Evolutionary conservation across 1,284 basidiomycete species (phyloP).

Genomic region (Ceratobasidium sp.): DNA sequence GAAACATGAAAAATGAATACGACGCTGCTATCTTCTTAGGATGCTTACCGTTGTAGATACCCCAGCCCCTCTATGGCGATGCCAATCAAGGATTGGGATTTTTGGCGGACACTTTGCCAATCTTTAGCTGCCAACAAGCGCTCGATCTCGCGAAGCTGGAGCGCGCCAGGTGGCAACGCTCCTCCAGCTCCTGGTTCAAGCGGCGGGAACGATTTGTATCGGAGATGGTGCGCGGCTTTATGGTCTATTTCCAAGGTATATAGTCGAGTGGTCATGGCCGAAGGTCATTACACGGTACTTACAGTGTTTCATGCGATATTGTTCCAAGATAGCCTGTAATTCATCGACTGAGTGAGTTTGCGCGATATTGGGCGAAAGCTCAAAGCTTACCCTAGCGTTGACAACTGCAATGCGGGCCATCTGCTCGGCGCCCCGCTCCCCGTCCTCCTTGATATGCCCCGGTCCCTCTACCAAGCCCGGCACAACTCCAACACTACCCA

Average conservation of each 20-base stretch:
- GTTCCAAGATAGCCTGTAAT: slow-evolving; percentile 71
- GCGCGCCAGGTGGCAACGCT: slow-evolving; percentile 49
- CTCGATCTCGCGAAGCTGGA: slow-evolving; percentile 55
- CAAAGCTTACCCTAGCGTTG: slow-evolving; percentile 64
- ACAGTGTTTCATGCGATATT: slow-evolving; percentile 83
- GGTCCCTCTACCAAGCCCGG: slow-evolving; percentile 47
- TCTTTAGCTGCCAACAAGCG: slow-evolving; percentile 46
- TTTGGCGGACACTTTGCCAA: slow-evolving; percentile 60
- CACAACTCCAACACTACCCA: slow-evolving; percentile 19
- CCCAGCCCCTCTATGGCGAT: slow-evolving; percentile 69
- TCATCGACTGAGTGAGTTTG: background rate
- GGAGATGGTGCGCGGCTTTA: slow-evolving; percentile 63
- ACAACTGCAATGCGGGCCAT: slow-evolving; percentile 67
- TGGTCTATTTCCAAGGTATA: slow-evolving; percentile 55
- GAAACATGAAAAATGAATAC: background rate
- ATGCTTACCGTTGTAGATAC: slow-evolving; percentile 77
- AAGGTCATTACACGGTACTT: slow-evolving; percentile 28
- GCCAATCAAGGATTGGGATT: slow-evolving; percentile 63
- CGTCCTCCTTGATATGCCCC: slow-evolving; percentile 59
- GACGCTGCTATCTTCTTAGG: background rate
- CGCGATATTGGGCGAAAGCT: background rate
- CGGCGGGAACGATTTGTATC: slow-evolving; percentile 65
- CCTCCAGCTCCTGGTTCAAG: slow-evolving; percentile 48
- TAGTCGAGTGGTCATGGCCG: background rate
- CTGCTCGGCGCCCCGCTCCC: slow-evolving; percentile 49